phyloP scores from a whole-genome alignment of 257 asterid genomes.

The Penstemon eatonii region DNA sequence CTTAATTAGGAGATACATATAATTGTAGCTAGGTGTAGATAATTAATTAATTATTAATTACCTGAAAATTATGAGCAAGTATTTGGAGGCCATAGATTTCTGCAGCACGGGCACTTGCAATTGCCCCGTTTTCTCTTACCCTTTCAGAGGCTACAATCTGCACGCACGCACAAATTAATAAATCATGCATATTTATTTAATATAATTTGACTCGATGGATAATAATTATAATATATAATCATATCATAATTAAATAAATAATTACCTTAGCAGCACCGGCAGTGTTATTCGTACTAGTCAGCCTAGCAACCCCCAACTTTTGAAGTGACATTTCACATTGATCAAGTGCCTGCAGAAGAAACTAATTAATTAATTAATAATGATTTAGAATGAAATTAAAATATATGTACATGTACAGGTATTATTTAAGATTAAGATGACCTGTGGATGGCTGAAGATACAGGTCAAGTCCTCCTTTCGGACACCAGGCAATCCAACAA shows the following conservation, averaged over 20 bases:
- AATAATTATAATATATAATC: no score
- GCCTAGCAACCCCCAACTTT: conserved; percentile 20
- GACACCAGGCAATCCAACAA: conserved; percentile 19
- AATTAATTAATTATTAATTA: background rate
- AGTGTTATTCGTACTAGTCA: conserved; percentile 14
- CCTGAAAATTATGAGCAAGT: conserved; percentile 26
- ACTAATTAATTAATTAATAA: no score
- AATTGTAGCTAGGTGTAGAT: background rate
- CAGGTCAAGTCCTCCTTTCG: background rate
- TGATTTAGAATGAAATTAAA: no score
- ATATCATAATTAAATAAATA: no score
- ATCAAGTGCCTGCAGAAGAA: conserved; percentile 24
- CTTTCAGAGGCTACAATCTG: conserved; percentile 21
- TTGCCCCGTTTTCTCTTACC: conserved; percentile 28
- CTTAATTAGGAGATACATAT: background rate
- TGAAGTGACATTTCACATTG: conserved; percentile 27
- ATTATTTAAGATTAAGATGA: background rate
- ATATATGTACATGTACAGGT: no score
- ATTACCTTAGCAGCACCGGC: conserved; percentile 31
- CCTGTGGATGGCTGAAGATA: conserved; percentile 21
- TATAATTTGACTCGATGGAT: no score
- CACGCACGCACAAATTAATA: no score
- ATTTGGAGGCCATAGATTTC: conserved; percentile 25
- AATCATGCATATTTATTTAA: no score
- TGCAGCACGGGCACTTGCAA: conserved; percentile 32